Evolutionary conservation across 2,329 filamentous ascomycete species (phyloP), one percentile per base, ranked within the genome.

Genomic region (Coleophoma crateriformis): DNA sequence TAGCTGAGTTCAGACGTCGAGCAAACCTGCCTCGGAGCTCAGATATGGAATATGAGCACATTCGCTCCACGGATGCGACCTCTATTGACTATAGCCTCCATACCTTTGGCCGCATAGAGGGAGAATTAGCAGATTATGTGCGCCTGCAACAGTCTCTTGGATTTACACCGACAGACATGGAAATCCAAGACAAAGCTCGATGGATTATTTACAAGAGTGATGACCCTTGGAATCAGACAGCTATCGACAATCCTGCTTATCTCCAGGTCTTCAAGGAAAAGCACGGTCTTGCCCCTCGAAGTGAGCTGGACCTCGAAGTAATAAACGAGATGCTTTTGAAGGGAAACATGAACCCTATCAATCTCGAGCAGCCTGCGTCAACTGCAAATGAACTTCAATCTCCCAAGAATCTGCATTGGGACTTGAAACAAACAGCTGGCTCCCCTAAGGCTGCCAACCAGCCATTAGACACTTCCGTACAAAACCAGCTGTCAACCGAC

Each of bases 141-240:
- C 68, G 67, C 6, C 54, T 65, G 2, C 75, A 78, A 54, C 65
- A 71, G 14, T 61, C 68, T 0, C 58, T 69, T 13, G 77, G 78
- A 1, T 59, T 71, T 1, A 71, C 77, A 44, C 75, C 77, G 0
- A 71, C 71, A 0, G 77, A 84, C 51, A 71, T 71, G 2, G 75
- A 78, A 42, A 62, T 85, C 37, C 80, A 82, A 57, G 68, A 67
- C 27, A 70, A 82, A 56, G 80, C 79, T 19, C 74, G 81, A 53
- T 70, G 81, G 46, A 80, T 84, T 56, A 79, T 84, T 19, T 84
- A 81, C 63, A 79, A 81, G 43, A 76, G 72, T 50, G 78, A 83
- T 47, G 80, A 84, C 56, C 74, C 74, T 10, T 84, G 81, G 79
- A 84, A 84, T 54, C 81, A 83, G 58, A 85, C 81, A 1, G 76